phyloP scores from a whole-genome alignment of 441 rosid genomes.

The Adansonia gregorii region DNA sequence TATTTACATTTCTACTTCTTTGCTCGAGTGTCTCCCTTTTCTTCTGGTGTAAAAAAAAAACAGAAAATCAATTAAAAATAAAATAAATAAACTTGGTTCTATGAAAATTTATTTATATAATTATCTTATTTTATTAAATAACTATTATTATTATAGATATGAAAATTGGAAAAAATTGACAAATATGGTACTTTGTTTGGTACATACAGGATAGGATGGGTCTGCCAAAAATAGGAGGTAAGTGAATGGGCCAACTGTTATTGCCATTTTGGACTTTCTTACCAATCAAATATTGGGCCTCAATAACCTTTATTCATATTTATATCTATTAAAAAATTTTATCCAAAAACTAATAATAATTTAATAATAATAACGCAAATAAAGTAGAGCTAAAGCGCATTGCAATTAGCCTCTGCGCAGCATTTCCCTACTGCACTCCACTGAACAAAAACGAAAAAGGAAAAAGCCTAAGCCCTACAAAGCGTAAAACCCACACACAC shows the following conservation, averaged over 20 bases:
- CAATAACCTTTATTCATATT: background rate
- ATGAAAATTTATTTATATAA: no score
- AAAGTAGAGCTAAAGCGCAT: slow-evolving; percentile 21
- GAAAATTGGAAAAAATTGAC: background rate
- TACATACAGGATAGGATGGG: background rate
- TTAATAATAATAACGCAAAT: no score
- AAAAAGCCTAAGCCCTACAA: background rate
- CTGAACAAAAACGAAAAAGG: no score
- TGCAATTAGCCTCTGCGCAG: background rate
- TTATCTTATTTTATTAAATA: no score
- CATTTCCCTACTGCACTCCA: no score
- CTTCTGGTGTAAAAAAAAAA: background rate
- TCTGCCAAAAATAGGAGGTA: background rate
- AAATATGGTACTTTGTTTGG: background rate
- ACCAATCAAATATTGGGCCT: slow-evolving; percentile 3
- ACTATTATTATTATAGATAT: no score
- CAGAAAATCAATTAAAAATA: no score
- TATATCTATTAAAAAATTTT: background rate
- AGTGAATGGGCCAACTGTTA: background rate
- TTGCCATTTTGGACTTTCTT: background rate
- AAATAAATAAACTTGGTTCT: no score
- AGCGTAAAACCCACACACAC: background rate
- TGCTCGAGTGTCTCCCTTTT: background rate
- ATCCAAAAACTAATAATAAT: no score
- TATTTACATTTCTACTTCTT: background rate